Percentiles rank a stretch among this genome's conserved stretches.
phyloP scores from a whole-genome alignment of 2,329 filamentous ascomycete genomes.

The Clonostachys byssicola region DNA sequence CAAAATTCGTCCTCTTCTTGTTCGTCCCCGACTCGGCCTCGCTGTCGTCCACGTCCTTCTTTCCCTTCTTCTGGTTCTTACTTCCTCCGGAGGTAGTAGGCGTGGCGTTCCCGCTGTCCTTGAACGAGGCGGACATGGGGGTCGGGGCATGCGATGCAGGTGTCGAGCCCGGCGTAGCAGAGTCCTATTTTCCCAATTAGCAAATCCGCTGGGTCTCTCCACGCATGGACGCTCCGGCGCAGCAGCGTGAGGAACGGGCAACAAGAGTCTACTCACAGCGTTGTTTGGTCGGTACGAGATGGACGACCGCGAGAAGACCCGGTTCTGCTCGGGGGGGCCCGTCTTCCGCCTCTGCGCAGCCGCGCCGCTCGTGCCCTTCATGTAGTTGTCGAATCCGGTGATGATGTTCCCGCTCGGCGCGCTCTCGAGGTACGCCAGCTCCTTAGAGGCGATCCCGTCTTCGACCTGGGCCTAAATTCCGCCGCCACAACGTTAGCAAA shows the following conservation, averaged over 20 bases:
- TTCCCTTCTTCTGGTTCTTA: slow-evolving; percentile 43
- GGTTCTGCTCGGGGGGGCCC: slow-evolving; percentile 63
- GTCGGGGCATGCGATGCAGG: slow-evolving; percentile 46
- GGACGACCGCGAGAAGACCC: slow-evolving; percentile 68
- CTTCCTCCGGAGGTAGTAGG: slow-evolving; percentile 41
- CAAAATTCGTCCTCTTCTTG: slow-evolving; percentile 57
- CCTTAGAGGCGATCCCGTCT: slow-evolving; percentile 78
- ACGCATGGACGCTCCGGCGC: neutral
- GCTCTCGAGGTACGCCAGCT: slow-evolving; percentile 86
- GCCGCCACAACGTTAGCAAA: slow-evolving; percentile 6
- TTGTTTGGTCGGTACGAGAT: slow-evolving; percentile 51
- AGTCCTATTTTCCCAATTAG: slow-evolving; percentile 21
- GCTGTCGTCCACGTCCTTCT: slow-evolving; percentile 49
- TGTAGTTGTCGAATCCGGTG: slow-evolving; percentile 96
- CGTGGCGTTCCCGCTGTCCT: slow-evolving; percentile 43
- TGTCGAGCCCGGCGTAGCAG: slow-evolving; percentile 38
- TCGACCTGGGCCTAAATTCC: slow-evolving; percentile 45
- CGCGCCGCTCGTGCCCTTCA: slow-evolving; percentile 74
- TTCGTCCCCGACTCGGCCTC: slow-evolving; percentile 49
- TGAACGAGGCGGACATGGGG: slow-evolving; percentile 50
- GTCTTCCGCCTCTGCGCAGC: slow-evolving; percentile 61
- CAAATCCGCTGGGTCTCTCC: too few relatives aligned
- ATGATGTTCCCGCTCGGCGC: slow-evolving; percentile 92
- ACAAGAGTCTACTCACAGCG: neutral
- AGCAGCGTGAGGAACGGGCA: neutral